Conservation (phyloP, 1,284 basidiomycete genomes). For the Microbotryum lychnidis-dioicae region DNA sequence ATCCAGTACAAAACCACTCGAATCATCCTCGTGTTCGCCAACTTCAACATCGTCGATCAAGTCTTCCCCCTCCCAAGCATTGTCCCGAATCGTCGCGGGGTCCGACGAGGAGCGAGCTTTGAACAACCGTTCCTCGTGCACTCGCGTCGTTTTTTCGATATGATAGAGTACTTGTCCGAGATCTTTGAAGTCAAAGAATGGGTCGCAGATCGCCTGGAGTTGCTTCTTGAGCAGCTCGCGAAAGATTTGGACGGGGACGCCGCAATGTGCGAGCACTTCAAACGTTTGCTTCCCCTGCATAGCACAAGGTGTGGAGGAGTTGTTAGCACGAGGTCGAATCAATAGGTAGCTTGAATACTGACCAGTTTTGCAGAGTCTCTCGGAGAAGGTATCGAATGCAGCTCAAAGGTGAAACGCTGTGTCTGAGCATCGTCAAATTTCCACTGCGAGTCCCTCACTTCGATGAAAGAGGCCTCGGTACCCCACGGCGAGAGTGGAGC, state of each 20-base stretch:
- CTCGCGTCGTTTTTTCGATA: conserved; percentile 9
- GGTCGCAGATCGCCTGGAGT: neutral
- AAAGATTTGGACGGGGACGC: conserved; percentile 12
- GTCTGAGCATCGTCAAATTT: conserved; percentile 31
- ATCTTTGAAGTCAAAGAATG: conserved; percentile 3
- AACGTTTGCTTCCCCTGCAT: conserved; percentile 24
- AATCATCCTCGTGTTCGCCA: neutral
- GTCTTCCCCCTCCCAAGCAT: neutral
- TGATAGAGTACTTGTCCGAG: conserved; percentile 11
- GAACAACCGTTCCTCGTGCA: conserved; percentile 15
- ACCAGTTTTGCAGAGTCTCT: conserved; percentile 5
- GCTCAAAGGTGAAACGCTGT: conserved; percentile 25
- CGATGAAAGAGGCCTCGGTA: conserved; percentile 24
- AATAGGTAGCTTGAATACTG: neutral
- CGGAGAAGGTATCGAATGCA: conserved; percentile 13
- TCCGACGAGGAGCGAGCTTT: conserved; percentile 13
- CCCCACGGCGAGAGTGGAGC: conserved; percentile 6
- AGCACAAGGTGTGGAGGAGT: neutral
- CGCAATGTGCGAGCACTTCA: conserved; percentile 22
- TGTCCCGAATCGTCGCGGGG: conserved; percentile 4
- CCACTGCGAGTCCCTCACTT: conserved; percentile 34
- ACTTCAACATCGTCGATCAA: neutral
- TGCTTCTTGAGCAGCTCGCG: conserved; percentile 8
- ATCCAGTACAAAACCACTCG: conserved; percentile 13
- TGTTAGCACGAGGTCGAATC: too few species aligned